Base-by-base conservation (phyloP, 371 early-diverging fungal genomes). In the Mortierella sp. region DNA sequence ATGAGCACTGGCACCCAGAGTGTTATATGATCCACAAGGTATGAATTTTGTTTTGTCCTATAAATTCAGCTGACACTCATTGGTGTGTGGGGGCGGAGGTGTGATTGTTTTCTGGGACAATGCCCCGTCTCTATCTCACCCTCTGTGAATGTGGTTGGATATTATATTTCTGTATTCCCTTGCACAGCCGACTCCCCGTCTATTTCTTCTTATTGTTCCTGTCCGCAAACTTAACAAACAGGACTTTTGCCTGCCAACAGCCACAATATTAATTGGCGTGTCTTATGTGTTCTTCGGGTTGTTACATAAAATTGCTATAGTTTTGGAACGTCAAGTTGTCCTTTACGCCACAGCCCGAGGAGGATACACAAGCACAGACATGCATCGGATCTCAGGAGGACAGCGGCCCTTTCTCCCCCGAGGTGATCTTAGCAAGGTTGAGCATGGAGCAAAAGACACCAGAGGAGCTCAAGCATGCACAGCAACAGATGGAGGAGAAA, bases 21-120 rank as follows among this genome's bases (percentile, higher is more conserved):
- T 99, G 99, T 79, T 99, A 99, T 80, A 97, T 97, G 98, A 95
- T 99, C 51, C 92, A 94, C 85, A 97, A 94, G 86, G 90, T 90
- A 79, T 23, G 24, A 15, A 7, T 11, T 4, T 34, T 2, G 37
- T 14, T 11, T 7, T 14, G 37, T 34, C 37, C 4, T 2, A 4
- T 34, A 14, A 14, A 34, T 2, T 34, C 37, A n/a, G n/a, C n/a
- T n/a, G n/a, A n/a, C n/a, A n/a, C n/a, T n/a, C n/a, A n/a, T n/a
- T n/a, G n/a, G n/a, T n/a, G n/a, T n/a, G n/a, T n/a, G n/a, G n/a
- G 23, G 54, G 32, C 30, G 19, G 14, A n/a, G 31, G 50, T 53
- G 32, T 28, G 7, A 15, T 2, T 19, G 34, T 41, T 50, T 34
- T 27, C 31, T 19, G 43, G 30, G 37, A 21, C 24, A 15, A 27